A percentile compares a stretch with the other conserved stretches of the same genome.
These are phyloP conservation scores for Ophiobolus disseminans DNA, from an alignment of 2,329 filamentous ascomycete genomes.

Conservation along the genomic window DNA sequence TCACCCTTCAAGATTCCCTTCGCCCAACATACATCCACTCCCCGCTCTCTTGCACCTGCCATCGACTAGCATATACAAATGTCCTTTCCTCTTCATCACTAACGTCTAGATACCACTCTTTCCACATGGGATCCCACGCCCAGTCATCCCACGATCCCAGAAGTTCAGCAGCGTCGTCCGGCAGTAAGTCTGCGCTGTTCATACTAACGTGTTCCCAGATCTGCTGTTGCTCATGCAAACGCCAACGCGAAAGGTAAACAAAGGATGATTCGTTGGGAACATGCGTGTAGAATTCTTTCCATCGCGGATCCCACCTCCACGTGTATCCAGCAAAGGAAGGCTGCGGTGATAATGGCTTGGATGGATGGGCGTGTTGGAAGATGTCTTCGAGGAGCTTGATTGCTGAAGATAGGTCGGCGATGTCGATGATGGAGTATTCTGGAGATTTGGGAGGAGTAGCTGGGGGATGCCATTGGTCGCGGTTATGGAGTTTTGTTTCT, in stretches of 20 bases:
- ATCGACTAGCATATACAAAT: slow-evolving; percentile 19
- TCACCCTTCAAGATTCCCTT: background rate
- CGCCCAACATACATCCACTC: slow-evolving; percentile 21
- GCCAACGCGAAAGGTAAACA: slow-evolving; percentile 21
- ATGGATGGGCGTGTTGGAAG: slow-evolving; percentile 1
- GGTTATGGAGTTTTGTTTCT: slow-evolving; percentile 8
- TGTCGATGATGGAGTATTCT: slow-evolving; percentile 13
- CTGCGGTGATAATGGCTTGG: slow-evolving; percentile 8
- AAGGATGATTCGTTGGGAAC: slow-evolving; percentile 7
- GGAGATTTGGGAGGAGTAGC: background rate
- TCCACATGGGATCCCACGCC: slow-evolving; percentile 20
- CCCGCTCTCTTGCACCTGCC: slow-evolving; percentile 13
- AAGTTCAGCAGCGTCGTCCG: slow-evolving; percentile 12
- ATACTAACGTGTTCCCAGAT: slow-evolving; percentile 20
- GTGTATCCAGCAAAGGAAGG: slow-evolving; percentile 7
- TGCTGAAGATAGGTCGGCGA: slow-evolving; percentile 16
- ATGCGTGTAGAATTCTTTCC: slow-evolving; percentile 22
- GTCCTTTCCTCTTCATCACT: slow-evolving; percentile 2
- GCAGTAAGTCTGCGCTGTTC: slow-evolving; percentile 3
- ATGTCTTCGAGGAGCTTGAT: slow-evolving; percentile 15
- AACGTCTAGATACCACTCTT: slow-evolving; percentile 24
- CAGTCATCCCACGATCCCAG: slow-evolving; percentile 31
- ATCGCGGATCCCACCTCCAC: slow-evolving; percentile 21
- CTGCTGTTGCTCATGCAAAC: slow-evolving; percentile 7
- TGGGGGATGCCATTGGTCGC: slow-evolving; percentile 13